Conservation (phyloP, 2,329 filamentous ascomycete species). For the Hypoxylon sp. region DNA sequence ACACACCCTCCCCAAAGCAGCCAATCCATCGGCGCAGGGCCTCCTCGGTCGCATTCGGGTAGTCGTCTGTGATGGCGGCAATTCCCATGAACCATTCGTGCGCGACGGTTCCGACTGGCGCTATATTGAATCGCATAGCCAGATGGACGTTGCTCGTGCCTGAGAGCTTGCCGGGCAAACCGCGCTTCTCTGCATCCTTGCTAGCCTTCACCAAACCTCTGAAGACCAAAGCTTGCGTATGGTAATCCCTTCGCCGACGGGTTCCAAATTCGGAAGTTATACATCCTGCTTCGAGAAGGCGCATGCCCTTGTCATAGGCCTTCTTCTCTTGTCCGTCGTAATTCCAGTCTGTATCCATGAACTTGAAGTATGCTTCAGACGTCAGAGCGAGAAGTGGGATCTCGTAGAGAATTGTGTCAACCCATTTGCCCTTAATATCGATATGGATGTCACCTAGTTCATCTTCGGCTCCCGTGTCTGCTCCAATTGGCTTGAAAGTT, state of each 20-base stretch:
- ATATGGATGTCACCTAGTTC: constrained; percentile 82
- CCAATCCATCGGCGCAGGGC: constrained; percentile 90
- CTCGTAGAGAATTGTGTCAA: constrained; percentile 97
- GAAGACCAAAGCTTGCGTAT: constrained; percentile 93
- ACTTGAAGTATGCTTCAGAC: constrained; percentile 97
- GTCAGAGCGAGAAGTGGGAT: constrained; percentile 92
- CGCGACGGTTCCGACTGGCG: constrained; percentile 87
- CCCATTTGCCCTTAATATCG: constrained; percentile 84
- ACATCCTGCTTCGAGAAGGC: constrained; percentile 84
- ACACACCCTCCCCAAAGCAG: constrained; percentile 86
- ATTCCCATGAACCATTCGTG: constrained; percentile 99
- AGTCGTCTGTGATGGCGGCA: constrained; percentile 89
- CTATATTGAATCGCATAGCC: constrained; percentile 89
- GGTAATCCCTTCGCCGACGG: constrained; percentile 88
- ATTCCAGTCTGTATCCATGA: constrained; percentile 93
- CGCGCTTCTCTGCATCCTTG: constrained; percentile 74
- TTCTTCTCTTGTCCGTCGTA: constrained; percentile 88
- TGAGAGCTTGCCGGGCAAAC: constrained; percentile 78
- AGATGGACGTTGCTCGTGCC: constrained; percentile 98
- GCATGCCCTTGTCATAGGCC: constrained; percentile 83
- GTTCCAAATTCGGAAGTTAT: constrained; percentile 95
- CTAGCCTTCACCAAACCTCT: constrained; percentile 84
- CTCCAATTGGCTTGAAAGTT: constrained; percentile 69
- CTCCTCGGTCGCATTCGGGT: constrained; percentile 84
- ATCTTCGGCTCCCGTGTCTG: constrained; percentile 71